These are phyloP conservation scores for Candida vartiovaarae DNA, from an alignment of 805 yeast genomes.

Conservation along the genomic window DNA sequence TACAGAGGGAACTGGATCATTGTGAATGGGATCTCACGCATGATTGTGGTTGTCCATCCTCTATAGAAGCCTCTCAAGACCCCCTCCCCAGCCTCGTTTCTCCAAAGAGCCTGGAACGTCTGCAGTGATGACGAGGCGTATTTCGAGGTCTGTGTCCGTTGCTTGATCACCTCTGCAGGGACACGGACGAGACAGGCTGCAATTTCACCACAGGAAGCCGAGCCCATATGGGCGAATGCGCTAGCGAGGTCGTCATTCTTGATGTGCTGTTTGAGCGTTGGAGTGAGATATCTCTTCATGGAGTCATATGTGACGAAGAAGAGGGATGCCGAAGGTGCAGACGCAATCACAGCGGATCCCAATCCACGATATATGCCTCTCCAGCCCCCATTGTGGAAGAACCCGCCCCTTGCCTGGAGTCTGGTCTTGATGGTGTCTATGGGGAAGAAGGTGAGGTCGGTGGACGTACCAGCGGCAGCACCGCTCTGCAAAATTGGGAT, in stretches of 20 bases:
- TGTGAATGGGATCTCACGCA: slow-evolving; percentile 96
- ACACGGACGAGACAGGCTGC: slow-evolving; percentile 93
- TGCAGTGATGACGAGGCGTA: slow-evolving; percentile 56
- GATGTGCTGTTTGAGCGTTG: slow-evolving; percentile 25
- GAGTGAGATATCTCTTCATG: slow-evolving; percentile 43
- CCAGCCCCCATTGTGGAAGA: slow-evolving; percentile 90
- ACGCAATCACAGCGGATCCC: slow-evolving; percentile 89
- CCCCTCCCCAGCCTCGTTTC: slow-evolving; percentile 73
- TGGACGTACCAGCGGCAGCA: slow-evolving; percentile 93
- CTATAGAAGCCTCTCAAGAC: slow-evolving; percentile 72
- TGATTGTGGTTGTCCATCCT: slow-evolving; percentile 88
- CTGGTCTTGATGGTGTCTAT: slow-evolving; percentile 93
- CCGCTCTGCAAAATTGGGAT: slow-evolving; percentile 45
- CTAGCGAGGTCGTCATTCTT: slow-evolving; percentile 21
- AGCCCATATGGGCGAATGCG: slow-evolving; percentile 66
- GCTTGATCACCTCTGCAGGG: slow-evolving; percentile 95
- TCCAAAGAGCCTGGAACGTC: slow-evolving; percentile 56
- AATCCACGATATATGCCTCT: slow-evolving; percentile 84
- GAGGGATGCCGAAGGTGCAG: slow-evolving; percentile 82
- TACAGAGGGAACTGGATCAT: slow-evolving; percentile 92
- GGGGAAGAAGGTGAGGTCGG: slow-evolving; percentile 92
- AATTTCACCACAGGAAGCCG: slow-evolving; percentile 86
- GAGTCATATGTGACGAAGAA: slow-evolving; percentile 83
- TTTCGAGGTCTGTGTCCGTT: slow-evolving; percentile 77
- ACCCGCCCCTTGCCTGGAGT: slow-evolving; percentile 92